Base-by-base conservation (phyloP, 2,329 filamentous ascomycete species). In the Penicillium occitanis region DNA sequence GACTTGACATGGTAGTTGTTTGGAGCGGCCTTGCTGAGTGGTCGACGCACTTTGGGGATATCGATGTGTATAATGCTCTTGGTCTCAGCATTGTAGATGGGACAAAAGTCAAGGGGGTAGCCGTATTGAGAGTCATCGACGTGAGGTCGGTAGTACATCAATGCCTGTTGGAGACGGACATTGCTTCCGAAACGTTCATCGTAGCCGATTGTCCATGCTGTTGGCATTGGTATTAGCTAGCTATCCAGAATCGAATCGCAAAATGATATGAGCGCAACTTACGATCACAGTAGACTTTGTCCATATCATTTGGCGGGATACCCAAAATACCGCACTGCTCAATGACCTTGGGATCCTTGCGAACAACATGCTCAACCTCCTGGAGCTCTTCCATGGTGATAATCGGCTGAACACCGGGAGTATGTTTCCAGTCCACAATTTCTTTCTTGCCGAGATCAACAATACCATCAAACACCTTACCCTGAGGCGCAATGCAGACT, bases 241-340 rank as follows among this genome's bases (percentile, higher is more conserved):
- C 14, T 37, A 33, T 22, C 33, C 55, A 14, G 8, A 53, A 53
- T n/a, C 14, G n/a, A 33, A 11, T 19, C 13, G 17, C 37, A 30
- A 7, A 22, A 37, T 10, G 10, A 22, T 11, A 44, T 33, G 42
- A n/a, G 25, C 0, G 42, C 4, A 11, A 84, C 85, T 79, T 76
- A 85, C 87, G 92, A 76, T 97, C 93, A 78, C 93, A 96, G 82
- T 96, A 97, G 58, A 97, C 91, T 80, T 97, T 97, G 83, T 95
- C 83, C 93, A 97, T 97, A 68, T 96, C 91, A 70, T 91, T 85
- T 65, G 84, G 85, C 13, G 91, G 87, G 67, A 97, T 91, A 1
- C 93, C 93, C 67, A 92, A 86, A 67, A 97, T 86, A 6, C 86
- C 86, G 73, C 93, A 97, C 78, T 97, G 93, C 78, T 97, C 92